Conservation (phyloP, 2,329 filamentous ascomycete species). For the Aspergillaceae sp. region DNA sequence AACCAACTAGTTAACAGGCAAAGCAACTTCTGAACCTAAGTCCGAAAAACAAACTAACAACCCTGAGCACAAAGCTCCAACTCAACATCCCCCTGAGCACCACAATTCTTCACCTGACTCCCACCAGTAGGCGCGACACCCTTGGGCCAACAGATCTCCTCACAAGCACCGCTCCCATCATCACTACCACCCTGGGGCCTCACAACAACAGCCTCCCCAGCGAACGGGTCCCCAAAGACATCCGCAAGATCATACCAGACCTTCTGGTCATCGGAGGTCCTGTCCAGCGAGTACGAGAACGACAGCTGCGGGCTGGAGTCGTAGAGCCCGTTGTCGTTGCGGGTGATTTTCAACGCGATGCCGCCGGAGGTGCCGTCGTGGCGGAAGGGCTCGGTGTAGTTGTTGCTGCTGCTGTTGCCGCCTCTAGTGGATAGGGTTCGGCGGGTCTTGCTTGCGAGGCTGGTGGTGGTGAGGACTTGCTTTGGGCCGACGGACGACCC, state of each 20-base stretch:
- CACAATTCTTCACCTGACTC: conserved; percentile 24
- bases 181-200: conserved; percentile 4
- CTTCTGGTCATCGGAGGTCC: conserved; percentile 10
- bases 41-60: conserved; percentile 10
- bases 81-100: conserved; percentile 16
- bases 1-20: no score
- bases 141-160: conserved; percentile 23
- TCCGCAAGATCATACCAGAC: conserved; percentile 38
- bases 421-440: no score
- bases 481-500: conserved; percentile 23
- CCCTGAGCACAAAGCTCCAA: conserved; percentile 23
- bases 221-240: conserved; percentile 37
- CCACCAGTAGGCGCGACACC: conserved; percentile 20
- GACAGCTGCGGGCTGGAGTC: conserved; percentile 30
- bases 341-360: conserved; percentile 36
- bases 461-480: conserved; percentile 19
- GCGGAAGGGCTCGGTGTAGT: conserved; percentile 29
- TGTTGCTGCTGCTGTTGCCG: conserved; percentile 11
- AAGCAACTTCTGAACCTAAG: not conserved
- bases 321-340: conserved; percentile 26
- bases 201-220: conserved; percentile 17
- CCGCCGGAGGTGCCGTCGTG: conserved; percentile 32
- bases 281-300: conserved; percentile 34
- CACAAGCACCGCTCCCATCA: conserved; percentile 15
- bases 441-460: no score